A percentile compares a stretch with the other conserved stretches of the same genome.
phyloP scores from a whole-genome alignment of 305 asterid species.

The Solanum hybrid region DNA sequence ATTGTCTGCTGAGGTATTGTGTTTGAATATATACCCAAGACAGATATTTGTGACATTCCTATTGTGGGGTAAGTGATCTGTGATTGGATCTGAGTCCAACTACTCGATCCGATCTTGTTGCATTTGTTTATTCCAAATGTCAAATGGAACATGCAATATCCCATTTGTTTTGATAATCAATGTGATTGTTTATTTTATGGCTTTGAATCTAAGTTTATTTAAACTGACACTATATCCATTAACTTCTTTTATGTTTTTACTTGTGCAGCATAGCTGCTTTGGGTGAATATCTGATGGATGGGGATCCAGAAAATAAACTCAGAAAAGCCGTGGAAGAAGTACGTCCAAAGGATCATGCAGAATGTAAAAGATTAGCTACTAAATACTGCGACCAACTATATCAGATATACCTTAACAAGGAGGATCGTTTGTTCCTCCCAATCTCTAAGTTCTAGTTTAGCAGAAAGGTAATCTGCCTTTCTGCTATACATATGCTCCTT shows the following conservation, averaged over 20 bases:
- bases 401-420: conserved; percentile 16
- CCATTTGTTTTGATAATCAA: not conserved
- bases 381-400: conserved; percentile 15
- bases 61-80: not conserved
- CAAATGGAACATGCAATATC: not conserved
- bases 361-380: conserved; percentile 24
- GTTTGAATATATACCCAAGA: not conserved
- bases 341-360: conserved; percentile 6
- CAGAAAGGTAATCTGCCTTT: not conserved
- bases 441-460: not conserved
- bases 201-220: not conserved
- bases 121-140: not conserved
- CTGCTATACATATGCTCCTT: not conserved
- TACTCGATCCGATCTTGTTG: not conserved
- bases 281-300: conserved; percentile 25
- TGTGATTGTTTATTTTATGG: not conserved
- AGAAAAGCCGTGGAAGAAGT: conserved; percentile 26
- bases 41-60: not conserved
- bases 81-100: not conserved
- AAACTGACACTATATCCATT: not conserved
- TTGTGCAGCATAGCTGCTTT: conserved; percentile 12
- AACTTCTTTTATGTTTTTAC: not conserved
- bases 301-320: conserved; percentile 20
- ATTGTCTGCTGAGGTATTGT: not conserved
- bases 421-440: conserved; percentile 26